Evolutionary conservation across 2,329 filamentous ascomycete genomes (phyloP), one percentile per base, ranked within the genome.

Genomic region (Colletotrichum nymphaeae): DNA sequence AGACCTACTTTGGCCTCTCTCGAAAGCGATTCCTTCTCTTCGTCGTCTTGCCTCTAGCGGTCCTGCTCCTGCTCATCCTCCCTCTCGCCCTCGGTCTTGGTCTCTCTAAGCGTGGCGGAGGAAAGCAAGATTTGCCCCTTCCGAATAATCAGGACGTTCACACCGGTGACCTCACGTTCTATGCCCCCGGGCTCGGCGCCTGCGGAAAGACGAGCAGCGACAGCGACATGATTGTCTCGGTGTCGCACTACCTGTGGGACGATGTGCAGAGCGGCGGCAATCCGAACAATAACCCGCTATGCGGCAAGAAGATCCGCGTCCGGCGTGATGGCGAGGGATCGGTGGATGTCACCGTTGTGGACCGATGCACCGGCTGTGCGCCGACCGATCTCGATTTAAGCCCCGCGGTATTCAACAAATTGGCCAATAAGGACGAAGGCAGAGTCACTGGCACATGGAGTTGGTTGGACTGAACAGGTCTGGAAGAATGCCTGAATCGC

Each of bases 181-280:
- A 93, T 80, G 83, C 85, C 22, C 89, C 92, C 0, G 85, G 82
- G 4, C 85, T 94, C 4, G 93, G 94, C 14, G 91, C 93, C 0
- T 96, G 94, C 79, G 94, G 93, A 5, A 81, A 88, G 37, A 86
- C 82, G 1, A 90, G 88, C 66, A 81, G 79, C 1, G 84, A 86
- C 8, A 81, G 80, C 8, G 92, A 95, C 69, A 78, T 87, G 69
- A 89, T 95, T 53, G 92, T 89, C 46, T 89, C 94, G 0, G 86
- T 96, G 0, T 92, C 92, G 2, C 89, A 92, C 77, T 78, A 87
- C n/a, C 79, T 93, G 5, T 96, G 90, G 78, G 93, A 95, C 79
- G 86, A 89, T 0, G 85, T 85, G 1, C 82, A 84, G 4, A 86
- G 22, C 32, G 84, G 28, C 84, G 86, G 1, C 2, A 85, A 91